Evolutionary conservation across 371 early-diverging fungal species (phyloP).

Genomic region (Circinella minor): DNA sequence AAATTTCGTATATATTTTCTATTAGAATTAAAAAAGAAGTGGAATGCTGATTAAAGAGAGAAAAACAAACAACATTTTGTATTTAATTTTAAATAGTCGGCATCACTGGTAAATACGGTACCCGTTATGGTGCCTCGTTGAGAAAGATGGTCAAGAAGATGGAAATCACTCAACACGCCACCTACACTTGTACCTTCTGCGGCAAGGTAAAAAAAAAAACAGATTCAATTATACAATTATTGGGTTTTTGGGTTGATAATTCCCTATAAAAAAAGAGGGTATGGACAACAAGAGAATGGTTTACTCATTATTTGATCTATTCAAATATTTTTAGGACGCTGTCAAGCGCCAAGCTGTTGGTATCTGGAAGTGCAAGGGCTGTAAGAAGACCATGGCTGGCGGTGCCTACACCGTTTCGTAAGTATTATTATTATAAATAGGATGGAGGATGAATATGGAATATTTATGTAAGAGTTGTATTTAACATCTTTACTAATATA

Average conservation of each 20-base stretch:
- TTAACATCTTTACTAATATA: too few relatives aligned
- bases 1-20: neutral
- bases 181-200: constrained; percentile 99
- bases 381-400: constrained; percentile 97
- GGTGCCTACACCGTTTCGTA: constrained; percentile 97
- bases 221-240: neutral
- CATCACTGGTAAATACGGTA: constrained; percentile 99
- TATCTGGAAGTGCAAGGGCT: constrained; percentile 99
- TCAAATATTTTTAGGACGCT: constrained; percentile 63
- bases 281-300: neutral
- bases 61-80: too few relatives aligned
- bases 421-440: neutral
- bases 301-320: neutral
- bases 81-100: constrained; percentile 69
- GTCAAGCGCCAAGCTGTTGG: constrained; percentile 98
- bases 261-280: neutral
- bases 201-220: constrained; percentile 75
- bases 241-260: neutral
- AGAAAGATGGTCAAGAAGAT: constrained; percentile 99
- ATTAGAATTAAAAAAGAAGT: neutral
- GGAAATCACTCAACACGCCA: constrained; percentile 99
- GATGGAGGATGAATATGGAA: neutral
- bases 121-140: constrained; percentile 99
- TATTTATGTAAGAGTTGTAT: too few relatives aligned
- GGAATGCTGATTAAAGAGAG: too few relatives aligned